Evolutionary conservation across 2,329 filamentous ascomycete genomes (phyloP).

Genomic region (Epichloe sp.): DNA sequence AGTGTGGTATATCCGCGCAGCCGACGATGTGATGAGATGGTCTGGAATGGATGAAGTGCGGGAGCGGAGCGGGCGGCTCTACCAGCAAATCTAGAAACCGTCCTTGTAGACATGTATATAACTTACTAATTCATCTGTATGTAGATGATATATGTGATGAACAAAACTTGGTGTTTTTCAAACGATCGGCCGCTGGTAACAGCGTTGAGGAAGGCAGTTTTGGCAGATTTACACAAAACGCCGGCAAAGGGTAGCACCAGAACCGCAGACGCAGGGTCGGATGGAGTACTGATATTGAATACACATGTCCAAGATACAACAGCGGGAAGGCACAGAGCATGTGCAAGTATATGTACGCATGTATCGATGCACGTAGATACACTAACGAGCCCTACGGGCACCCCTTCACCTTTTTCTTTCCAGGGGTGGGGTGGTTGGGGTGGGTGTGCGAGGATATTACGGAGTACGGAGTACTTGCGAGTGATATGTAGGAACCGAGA

Average conservation of each 20-base stretch:
- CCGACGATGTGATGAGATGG: background rate
- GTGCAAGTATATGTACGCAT: conserved; percentile 3
- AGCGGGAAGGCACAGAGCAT: conserved; percentile 2
- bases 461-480: background rate
- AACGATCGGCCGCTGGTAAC: background rate
- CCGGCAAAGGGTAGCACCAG: conserved; percentile 3
- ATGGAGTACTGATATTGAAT: conserved; percentile 3
- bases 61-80: conserved; percentile 1
- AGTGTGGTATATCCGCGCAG: background rate
- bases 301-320: conserved; percentile 2
- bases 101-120: background rate
- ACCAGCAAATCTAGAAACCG: background rate
- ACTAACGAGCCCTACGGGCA: background rate
- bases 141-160: background rate
- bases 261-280: background rate
- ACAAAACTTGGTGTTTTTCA: background rate
- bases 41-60: conserved; percentile 5
- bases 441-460: conserved; percentile 1
- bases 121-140: background rate
- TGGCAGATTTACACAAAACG: background rate
- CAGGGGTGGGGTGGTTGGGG: conserved; percentile 5
- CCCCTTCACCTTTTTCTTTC: background rate
- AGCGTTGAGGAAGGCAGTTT: background rate
- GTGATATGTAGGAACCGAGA: conserved; percentile 1
- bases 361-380: conserved; percentile 5